A percentile compares a stretch with the other conserved stretches of the same genome.
Conservation (phyloP, 2,329 filamentous ascomycete genomes). For the Penicillium brevicompactum region DNA sequence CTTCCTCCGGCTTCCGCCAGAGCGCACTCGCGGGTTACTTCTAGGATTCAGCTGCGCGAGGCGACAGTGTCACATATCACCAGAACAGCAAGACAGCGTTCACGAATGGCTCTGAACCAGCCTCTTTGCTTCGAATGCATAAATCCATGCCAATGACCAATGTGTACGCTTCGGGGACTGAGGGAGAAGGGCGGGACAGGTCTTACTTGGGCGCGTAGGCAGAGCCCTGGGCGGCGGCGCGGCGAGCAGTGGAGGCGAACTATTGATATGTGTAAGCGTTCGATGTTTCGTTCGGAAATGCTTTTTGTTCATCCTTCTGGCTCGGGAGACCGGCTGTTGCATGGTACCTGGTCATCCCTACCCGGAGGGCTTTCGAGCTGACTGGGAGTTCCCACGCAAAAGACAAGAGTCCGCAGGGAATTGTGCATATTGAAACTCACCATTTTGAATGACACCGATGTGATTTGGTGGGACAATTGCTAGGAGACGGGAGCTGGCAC, state of each 20-base stretch:
- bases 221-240: constrained; percentile 49
- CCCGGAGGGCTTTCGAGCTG: not conserved
- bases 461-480: constrained; percentile 29
- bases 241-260: constrained; percentile 40
- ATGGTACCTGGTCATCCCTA: constrained; percentile 5
- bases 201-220: constrained; percentile 61
- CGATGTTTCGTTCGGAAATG: not conserved
- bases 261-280: constrained; percentile 26
- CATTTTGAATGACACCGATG: constrained; percentile 33
- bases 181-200: constrained; percentile 2
- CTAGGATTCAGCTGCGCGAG: not conserved
- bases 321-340: constrained; percentile 6
- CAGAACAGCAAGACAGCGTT: too few species aligned
- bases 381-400: not conserved
- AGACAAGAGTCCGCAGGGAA: too few species aligned
- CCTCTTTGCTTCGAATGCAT: not conserved
- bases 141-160: not conserved
- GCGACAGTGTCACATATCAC: not conserved
- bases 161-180: not conserved
- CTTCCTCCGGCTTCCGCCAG: not conserved
- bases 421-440: constrained; percentile 22
- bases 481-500: constrained; percentile 24
- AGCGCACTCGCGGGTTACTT: not conserved
- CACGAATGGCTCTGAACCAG: too few species aligned
- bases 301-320: constrained; percentile 14